phyloP scores from a whole-genome alignment of 345 rosid genomes.

The Populus davidiana region DNA sequence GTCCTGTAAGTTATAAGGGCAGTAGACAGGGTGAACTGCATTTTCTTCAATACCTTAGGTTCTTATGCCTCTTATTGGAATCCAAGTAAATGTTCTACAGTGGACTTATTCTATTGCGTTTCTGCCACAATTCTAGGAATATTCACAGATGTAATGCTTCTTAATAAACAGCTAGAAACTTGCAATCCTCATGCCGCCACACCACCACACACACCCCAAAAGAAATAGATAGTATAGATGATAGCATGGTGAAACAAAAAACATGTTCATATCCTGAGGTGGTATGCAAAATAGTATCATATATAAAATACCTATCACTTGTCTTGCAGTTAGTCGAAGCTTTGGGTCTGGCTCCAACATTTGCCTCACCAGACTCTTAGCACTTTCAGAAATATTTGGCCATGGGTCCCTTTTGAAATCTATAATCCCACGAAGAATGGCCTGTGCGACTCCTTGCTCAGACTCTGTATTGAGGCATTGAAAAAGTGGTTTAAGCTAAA shows the following conservation, averaged over 20 bases:
- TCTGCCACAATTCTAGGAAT: background rate
- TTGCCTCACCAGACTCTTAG: conserved; percentile 80
- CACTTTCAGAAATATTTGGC: conserved; percentile 94
- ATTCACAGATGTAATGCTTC: background rate
- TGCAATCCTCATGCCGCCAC: background rate
- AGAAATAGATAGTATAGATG: background rate
- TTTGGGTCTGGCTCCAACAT: conserved; percentile 99
- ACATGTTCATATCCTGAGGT: conserved; percentile 2
- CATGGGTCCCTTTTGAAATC: conserved; percentile 99
- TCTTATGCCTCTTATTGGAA: background rate
- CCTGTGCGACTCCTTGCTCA: conserved; percentile 99
- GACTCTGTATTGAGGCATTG: conserved; percentile 55
- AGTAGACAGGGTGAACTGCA: background rate
- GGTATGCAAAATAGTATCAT: conserved; percentile 5
- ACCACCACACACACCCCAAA: background rate
- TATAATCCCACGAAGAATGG: conserved; percentile 90
- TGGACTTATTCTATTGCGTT: no score
- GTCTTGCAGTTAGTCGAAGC: conserved; percentile 85
- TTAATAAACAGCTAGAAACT: background rate
- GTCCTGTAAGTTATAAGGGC: background rate
- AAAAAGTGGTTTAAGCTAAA: background rate
- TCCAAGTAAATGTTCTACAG: no score
- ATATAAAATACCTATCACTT: conserved; percentile 78
- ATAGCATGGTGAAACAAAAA: background rate
- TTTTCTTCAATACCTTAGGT: background rate